Conservation (phyloP, 352 stramenopile species). For the Pythium sukuiense region DNA sequence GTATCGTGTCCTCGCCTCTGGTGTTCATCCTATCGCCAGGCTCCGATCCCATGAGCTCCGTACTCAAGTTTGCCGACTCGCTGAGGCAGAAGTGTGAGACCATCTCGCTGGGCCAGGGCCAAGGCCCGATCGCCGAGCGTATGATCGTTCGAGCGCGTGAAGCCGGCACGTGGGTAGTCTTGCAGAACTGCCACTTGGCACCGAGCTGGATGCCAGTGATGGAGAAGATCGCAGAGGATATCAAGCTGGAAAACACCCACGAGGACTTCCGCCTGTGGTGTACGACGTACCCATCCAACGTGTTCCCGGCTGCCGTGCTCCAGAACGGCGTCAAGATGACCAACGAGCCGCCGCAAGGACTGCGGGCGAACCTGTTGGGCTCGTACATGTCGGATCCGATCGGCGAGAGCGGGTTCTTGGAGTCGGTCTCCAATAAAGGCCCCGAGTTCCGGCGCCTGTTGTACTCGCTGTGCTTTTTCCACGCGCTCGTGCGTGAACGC, state of each 20-base stretch:
- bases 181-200: constrained; percentile 91
- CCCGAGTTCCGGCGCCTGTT: constrained; percentile 87
- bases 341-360: constrained; percentile 92
- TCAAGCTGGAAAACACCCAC: constrained; percentile 83
- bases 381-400: constrained; percentile 93
- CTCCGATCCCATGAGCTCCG: constrained; percentile 89
- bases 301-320: constrained; percentile 93
- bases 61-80: constrained; percentile 89
- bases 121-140: constrained; percentile 89
- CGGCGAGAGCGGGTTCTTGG: constrained; percentile 86
- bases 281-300: constrained; percentile 92
- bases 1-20: constrained; percentile 79
- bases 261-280: constrained; percentile 92
- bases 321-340: constrained; percentile 96
- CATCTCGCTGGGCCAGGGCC: constrained; percentile 92
- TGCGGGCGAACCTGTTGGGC: constrained; percentile 90
- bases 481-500: constrained; percentile 92
- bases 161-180: constrained; percentile 88
- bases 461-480: constrained; percentile 91
- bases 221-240: constrained; percentile 90
- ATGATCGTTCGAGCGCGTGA: constrained; percentile 86
- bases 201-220: constrained; percentile 93
- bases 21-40: constrained; percentile 93
- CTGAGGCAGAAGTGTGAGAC: constrained; percentile 77
- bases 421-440: constrained; percentile 67